phyloP scores from a whole-genome alignment of 352 stramenopile species.

The Phytophthora foliorum region DNA sequence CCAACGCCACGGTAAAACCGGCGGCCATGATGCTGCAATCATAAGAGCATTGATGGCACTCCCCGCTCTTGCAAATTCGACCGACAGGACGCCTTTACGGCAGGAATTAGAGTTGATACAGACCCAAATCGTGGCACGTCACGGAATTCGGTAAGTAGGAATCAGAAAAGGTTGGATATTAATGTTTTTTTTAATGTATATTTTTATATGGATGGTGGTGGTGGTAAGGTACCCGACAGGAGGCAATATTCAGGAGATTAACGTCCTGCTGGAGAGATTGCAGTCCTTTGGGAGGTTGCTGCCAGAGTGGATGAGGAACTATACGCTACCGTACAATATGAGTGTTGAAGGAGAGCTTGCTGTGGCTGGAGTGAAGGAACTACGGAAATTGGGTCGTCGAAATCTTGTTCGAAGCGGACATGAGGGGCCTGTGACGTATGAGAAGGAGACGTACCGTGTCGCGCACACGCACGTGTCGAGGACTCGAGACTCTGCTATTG shows the following conservation, averaged over 20 bases:
- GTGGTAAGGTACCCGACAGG: constrained; percentile 59
- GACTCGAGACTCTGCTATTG: constrained; percentile 65
- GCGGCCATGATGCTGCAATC: not conserved
- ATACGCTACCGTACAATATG: constrained; percentile 75
- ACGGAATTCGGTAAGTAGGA: constrained; percentile 64
- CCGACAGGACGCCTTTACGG: constrained; percentile 5
- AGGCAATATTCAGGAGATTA: constrained; percentile 60
- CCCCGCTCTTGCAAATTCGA: not conserved
- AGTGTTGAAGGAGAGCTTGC: constrained; percentile 59
- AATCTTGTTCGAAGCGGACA: constrained; percentile 33
- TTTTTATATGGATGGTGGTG: not conserved
- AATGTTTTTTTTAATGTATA: not conserved
- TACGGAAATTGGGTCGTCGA: constrained; percentile 46
- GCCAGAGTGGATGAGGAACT: constrained; percentile 70
- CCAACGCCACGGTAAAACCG: constrained; percentile 31
- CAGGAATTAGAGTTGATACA: constrained; percentile 60
- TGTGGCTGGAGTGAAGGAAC: constrained; percentile 43
- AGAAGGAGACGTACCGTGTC: constrained; percentile 49
- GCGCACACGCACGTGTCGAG: constrained; percentile 63
- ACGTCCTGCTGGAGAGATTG: constrained; percentile 52
- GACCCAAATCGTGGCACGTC: constrained; percentile 67
- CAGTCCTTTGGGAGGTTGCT: constrained; percentile 43
- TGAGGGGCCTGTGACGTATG: constrained; percentile 38
- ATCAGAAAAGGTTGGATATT: not conserved
- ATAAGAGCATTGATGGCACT: constrained; percentile 23